Evolutionary conservation across 139 green algal species (phyloP).

Genomic region (Marvania coccoides): DNA sequence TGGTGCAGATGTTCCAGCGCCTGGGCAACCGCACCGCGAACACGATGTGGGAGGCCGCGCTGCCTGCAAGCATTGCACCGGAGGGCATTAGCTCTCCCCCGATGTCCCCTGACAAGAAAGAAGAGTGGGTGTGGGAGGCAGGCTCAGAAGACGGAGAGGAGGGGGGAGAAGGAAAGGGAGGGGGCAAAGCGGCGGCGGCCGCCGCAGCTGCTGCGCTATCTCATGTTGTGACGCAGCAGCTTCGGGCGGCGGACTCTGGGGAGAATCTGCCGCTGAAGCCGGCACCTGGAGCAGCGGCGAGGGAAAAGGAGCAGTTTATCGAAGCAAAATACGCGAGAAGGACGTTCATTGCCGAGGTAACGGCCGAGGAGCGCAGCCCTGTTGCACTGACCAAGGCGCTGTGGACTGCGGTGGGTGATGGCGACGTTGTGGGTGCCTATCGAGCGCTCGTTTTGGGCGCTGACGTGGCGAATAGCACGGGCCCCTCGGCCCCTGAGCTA

Average conservation of each 20-base stretch:
- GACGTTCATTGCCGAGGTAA: background rate
- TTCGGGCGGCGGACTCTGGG: background rate
- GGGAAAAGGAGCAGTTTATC: background rate
- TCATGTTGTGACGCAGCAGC: too few relatives aligned
- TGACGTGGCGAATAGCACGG: background rate
- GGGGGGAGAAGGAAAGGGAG: background rate
- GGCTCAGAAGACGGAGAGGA: background rate
- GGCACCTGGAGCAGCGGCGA: background rate
- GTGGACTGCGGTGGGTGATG: conserved; percentile 11
- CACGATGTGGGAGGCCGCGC: conserved; percentile 25
- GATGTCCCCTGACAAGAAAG: background rate
- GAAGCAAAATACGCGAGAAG: conserved; percentile 18
- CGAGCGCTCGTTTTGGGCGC: background rate
- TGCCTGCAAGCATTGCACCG: background rate
- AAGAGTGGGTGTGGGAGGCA: background rate
- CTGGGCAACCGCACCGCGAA: conserved; percentile 50
- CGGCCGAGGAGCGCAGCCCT: background rate
- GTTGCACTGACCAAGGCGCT: background rate
- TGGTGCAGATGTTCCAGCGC: conserved; percentile 49
- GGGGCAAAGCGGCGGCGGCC: background rate
- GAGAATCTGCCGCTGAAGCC: background rate
- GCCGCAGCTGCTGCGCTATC: too few relatives aligned
- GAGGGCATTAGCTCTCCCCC: background rate
- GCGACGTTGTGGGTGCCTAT: conserved; percentile 6
- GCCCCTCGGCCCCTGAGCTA: background rate